phyloP scores from a whole-genome alignment of 306 rosid genomes.

The Delonix regia region DNA sequence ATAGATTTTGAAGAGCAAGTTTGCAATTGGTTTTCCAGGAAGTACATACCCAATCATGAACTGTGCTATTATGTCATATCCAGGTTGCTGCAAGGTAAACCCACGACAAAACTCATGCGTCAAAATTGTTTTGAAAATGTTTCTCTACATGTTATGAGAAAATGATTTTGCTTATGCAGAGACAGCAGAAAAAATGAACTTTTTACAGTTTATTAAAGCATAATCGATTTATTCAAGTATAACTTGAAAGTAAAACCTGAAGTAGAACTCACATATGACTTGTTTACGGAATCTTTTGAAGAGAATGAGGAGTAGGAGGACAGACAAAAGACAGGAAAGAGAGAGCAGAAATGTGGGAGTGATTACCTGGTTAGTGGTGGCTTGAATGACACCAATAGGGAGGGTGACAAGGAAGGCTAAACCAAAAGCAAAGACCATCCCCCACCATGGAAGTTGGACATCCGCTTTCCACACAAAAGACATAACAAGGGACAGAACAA shows the following conservation, averaged over 20 bases:
- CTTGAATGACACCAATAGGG: conserved; percentile 97
- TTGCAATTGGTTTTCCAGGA: conserved; percentile 97
- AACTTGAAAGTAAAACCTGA: background rate
- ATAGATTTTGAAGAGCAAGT: conserved; percentile 89
- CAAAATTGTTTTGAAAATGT: too few species aligned
- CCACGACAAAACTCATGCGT: background rate
- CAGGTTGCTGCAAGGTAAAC: conserved; percentile 84
- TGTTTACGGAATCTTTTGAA: background rate
- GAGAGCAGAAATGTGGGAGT: background rate
- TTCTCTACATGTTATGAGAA: too few species aligned
- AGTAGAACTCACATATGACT: background rate
- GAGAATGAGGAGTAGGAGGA: background rate
- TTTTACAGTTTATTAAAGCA: too few species aligned
- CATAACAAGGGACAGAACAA: conserved; percentile 64
- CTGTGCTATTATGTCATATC: conserved; percentile 96
- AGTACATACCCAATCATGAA: conserved; percentile 90
- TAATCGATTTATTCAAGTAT: too few species aligned
- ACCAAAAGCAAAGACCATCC: conserved; percentile 85
- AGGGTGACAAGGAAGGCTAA: conserved; percentile 91
- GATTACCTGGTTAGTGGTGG: conserved; percentile 93
- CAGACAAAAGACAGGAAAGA: background rate
- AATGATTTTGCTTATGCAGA: too few species aligned
- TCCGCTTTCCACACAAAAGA: conserved; percentile 77
- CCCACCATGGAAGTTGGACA: conserved; percentile 99
- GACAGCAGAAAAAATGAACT: too few species aligned